These are phyloP conservation scores for Coprinellus micaceus DNA, from an alignment of 768 basidiomycete species.

Conservation along the genomic window DNA sequence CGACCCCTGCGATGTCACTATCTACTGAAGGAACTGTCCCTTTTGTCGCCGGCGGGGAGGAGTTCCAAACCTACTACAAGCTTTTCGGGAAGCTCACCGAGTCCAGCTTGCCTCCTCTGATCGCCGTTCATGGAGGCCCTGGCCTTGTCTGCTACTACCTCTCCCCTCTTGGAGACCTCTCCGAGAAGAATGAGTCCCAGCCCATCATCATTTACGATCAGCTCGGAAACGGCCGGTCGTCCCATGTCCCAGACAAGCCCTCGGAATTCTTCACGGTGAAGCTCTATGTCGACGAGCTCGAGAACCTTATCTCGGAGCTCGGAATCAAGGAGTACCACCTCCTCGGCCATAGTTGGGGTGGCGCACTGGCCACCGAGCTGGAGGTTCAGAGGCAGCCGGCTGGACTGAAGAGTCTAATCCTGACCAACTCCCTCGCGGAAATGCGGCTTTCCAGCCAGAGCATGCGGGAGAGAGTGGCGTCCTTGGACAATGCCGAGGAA, in stretches of 20 bases:
- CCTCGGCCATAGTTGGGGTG: conserved; percentile 59
- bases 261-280: conserved; percentile 48
- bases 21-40: conserved; percentile 17
- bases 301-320: conserved; percentile 42
- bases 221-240: conserved; percentile 49
- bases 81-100: conserved; percentile 33
- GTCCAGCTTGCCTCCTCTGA: conserved; percentile 30
- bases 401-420: conserved; percentile 34
- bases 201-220: conserved; percentile 58
- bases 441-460: conserved; percentile 24
- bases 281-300: conserved; percentile 53
- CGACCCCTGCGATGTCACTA: neutral
- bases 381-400: conserved; percentile 36
- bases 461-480: conserved; percentile 16
- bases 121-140: conserved; percentile 50
- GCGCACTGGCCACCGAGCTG: conserved; percentile 44
- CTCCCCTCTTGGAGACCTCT: conserved; percentile 36
- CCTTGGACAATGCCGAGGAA: conserved; percentile 13
- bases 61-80: conserved; percentile 43
- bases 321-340: conserved; percentile 41
- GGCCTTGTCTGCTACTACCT: conserved; percentile 45
- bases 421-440: conserved; percentile 29
- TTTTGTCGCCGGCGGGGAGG: conserved; percentile 16
- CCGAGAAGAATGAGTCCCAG: conserved; percentile 24
- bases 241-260: conserved; percentile 43